Conservation (phyloP, 176 grass and related monocot species). For the Oropetium thomaeum region DNA sequence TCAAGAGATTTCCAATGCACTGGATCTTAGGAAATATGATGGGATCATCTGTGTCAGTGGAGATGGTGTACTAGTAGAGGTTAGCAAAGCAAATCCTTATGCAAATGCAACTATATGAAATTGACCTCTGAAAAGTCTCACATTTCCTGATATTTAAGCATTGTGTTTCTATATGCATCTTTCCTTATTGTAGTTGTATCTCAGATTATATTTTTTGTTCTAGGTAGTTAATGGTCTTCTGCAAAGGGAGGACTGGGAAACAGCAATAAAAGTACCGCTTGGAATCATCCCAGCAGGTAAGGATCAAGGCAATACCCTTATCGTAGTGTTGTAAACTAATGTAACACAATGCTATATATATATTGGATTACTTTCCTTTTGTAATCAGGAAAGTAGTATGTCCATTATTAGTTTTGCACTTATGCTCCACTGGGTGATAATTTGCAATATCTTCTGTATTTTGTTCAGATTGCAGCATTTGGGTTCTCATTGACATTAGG, state of each 20-base stretch:
- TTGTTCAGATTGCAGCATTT: constrained; percentile 18
- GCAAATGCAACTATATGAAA: neutral
- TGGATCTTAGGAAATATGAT: constrained; percentile 83
- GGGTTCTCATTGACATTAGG: neutral
- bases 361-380: neutral
- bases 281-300: constrained; percentile 94
- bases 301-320: neutral
- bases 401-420: neutral
- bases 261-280: constrained; percentile 89
- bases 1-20: constrained; percentile 70
- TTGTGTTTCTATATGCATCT: neutral
- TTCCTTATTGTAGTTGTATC: neutral
- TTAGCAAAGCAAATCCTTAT: constrained; percentile 39
- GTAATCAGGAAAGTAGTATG: neutral
- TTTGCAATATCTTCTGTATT: neutral
- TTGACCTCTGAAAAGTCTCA: neutral
- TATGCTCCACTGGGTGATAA: neutral
- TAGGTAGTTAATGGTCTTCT: constrained; percentile 97
- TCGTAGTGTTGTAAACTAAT: constrained; percentile 12
- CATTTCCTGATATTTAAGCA: neutral
- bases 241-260: constrained; percentile 87
- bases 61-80: constrained; percentile 95
- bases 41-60: constrained; percentile 96
- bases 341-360: neutral
- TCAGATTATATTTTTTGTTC: constrained; percentile 24